phyloP scores from a whole-genome alignment of 441 rosid species.

The Euphorbia celastroides region DNA sequence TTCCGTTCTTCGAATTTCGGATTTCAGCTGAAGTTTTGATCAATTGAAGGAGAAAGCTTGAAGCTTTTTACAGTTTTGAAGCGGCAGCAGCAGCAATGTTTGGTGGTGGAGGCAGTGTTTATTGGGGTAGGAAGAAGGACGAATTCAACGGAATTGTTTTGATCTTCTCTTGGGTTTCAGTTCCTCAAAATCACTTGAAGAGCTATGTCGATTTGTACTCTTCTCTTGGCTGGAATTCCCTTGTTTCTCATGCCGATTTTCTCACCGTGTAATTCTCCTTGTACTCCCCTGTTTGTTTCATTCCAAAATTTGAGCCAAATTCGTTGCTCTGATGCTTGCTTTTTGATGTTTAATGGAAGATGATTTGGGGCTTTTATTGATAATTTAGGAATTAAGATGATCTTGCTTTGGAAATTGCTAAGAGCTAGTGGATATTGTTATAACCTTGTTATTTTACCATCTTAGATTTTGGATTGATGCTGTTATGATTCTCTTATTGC shows the following conservation, averaged over 20 bases:
- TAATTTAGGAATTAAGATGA: not conserved
- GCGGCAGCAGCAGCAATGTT: slow-evolving; percentile 30
- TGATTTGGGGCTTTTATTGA: not conserved
- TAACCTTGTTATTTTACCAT: not conserved
- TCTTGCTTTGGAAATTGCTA: not conserved
- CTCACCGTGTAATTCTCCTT: slow-evolving; percentile 50
- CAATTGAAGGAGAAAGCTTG: not conserved
- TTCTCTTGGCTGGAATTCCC: slow-evolving; percentile 80
- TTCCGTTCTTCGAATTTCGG: not conserved
- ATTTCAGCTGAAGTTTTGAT: not conserved
- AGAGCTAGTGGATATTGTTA: not conserved
- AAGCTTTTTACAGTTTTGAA: not conserved
- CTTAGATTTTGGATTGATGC: not conserved
- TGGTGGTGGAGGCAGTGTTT: slow-evolving; percentile 34
- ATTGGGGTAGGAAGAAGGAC: no score
- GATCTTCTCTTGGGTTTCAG: no score
- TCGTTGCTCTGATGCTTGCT: not conserved
- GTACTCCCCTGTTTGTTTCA: not conserved
- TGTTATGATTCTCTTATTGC: not conserved
- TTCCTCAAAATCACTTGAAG: no score
- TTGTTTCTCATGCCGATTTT: no score
- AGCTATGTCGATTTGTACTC: slow-evolving; percentile 59
- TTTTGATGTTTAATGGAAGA: not conserved
- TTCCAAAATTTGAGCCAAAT: not conserved
- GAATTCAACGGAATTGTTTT: no score